phyloP scores from a whole-genome alignment of 306 rosid species.

The Glycine soja region DNA sequence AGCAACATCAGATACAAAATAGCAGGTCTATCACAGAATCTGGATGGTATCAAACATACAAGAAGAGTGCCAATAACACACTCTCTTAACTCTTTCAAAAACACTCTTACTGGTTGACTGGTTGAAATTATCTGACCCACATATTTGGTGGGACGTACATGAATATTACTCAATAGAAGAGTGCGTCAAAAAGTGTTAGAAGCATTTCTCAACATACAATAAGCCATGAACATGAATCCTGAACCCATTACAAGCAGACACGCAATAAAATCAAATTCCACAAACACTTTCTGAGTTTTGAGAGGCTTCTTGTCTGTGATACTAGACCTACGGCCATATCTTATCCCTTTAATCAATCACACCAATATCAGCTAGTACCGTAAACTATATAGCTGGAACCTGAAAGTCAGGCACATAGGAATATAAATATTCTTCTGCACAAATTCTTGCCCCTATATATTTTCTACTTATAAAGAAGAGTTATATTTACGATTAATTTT shows the following conservation, averaged over 20 bases:
- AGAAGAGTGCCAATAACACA: not conserved
- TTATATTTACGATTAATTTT: no score
- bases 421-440: constrained; percentile 8
- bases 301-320: not conserved
- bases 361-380: not conserved
- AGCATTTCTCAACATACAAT: not conserved
- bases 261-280: not conserved
- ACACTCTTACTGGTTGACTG: not conserved
- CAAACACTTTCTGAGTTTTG: not conserved
- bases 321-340: not conserved
- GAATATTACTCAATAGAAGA: not conserved
- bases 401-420: not conserved
- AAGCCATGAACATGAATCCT: not conserved
- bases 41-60: not conserved
- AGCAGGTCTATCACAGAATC: not conserved
- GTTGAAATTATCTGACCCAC: not conserved
- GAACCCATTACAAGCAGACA: not conserved
- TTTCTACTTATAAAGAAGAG: not conserved
- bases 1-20: not conserved
- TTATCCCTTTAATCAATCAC: not conserved
- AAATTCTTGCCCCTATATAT: not conserved
- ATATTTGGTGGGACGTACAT: not conserved
- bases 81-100: not conserved
- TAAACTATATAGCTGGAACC: not conserved
- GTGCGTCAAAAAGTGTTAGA: not conserved